Evolutionary conservation across 1,284 basidiomycete species (phyloP), one percentile per base, ranked within the genome.

Genomic region (Apiotrichum sp.): DNA sequence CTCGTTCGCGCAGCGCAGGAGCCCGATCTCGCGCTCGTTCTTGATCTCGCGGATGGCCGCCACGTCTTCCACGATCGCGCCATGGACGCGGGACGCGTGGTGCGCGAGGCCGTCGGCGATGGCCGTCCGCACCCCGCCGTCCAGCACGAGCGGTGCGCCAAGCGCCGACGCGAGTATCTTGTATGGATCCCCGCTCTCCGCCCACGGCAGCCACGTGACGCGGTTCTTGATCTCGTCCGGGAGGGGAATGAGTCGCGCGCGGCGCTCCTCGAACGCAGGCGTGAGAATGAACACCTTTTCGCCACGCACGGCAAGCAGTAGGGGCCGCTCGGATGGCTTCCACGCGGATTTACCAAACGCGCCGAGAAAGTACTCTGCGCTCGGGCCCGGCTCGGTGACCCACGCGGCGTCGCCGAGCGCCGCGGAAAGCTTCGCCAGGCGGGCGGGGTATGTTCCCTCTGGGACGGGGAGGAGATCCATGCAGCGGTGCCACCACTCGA

Each of bases 1-100:
- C 87, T 89, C 86, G 67, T 90, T 91, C 4, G 80, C 87, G 68
- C 88, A 92, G 64, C 81, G 83, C 70, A 92, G 70, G 50, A 92
- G 79, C 8, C 81, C 81, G 11, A 90, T 76, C 67, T 92, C 90
- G 42, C 83, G 78, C 10, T 71, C 57, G 29, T 85, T 87, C 72
- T 92, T 92, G 59, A 84, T 79, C 71, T 90, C 86, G 22, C 89
- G 79, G 36, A 90, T 70, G 40, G 78, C 76, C 22, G 22, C 22
- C 22, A 22, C 22, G 22, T 22, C 22, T 22, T 22, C 22, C 22
- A 22, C 22, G 22, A 22, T 22, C 22, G 22, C 22, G 22, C 22
- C 22, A 22, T 22, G 22, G 22, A 22, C 22, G 22, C 22, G 22
- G 22, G 22, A 22, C 22, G 22, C 22, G 22, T 22, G 22, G 22